Conservation (phyloP, 176 grass and related monocot species). For the Poa pratensis region DNA sequence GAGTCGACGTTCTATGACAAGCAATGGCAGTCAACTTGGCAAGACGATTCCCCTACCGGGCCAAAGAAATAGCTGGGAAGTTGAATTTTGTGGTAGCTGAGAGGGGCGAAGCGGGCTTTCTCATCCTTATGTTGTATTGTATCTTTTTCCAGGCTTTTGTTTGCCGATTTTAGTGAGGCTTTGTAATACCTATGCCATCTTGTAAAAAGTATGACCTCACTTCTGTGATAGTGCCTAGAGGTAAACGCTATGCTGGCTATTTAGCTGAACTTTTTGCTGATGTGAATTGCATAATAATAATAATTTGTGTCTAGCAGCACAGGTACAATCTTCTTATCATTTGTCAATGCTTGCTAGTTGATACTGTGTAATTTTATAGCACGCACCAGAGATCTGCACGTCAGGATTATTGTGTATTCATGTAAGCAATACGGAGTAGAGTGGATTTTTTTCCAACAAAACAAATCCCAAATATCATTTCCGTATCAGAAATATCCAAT, state of each 20-base stretch:
- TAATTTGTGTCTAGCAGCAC: not conserved
- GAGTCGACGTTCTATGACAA: conserved; percentile 93
- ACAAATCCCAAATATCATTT: not conserved
- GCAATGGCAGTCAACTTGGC: conserved; percentile 98
- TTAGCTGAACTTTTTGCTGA: conserved; percentile 13
- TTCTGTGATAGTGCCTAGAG: conserved; percentile 37
- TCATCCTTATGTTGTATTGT: conserved; percentile 21
- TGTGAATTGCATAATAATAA: not conserved
- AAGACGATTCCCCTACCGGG: conserved; percentile 56
- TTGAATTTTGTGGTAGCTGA: conserved; percentile 1
- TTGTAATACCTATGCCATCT: conserved; percentile 13
- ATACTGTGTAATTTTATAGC: not conserved
- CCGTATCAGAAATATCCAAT: too few species aligned
- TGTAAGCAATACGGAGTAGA: not conserved
- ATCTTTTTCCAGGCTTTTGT: conserved; percentile 18
- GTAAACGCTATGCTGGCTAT: not conserved
- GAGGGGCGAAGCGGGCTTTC: not conserved
- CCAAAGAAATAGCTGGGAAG: conserved; percentile 49
- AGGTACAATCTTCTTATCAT: not conserved
- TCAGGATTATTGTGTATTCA: not conserved
- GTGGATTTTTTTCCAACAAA: not conserved
- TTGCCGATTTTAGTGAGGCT: conserved; percentile 25
- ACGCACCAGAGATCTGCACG: too few species aligned
- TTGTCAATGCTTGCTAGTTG: not conserved
- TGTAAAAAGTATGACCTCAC: conserved; percentile 45